Conservation (phyloP, 805 yeast species). For the Cyberlindnera xylosilytica region DNA sequence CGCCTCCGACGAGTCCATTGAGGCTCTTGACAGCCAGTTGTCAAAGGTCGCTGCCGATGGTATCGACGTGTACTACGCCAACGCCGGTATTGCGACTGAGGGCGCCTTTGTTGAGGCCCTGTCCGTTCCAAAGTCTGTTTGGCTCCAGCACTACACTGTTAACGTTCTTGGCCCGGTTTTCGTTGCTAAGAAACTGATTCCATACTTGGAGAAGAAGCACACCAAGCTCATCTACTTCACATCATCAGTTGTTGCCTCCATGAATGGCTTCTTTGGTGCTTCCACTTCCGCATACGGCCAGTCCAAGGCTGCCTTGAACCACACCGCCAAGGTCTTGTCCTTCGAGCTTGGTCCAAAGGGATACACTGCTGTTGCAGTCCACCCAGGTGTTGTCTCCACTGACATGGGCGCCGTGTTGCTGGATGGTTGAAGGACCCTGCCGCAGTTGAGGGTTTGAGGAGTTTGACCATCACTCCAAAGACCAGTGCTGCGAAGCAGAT, state of each 20-base stretch:
- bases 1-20: slow-evolving; percentile 17
- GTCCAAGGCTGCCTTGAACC: slow-evolving; percentile 38
- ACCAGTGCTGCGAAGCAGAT: slow-evolving; percentile 24
- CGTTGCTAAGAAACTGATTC: slow-evolving; percentile 20
- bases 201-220: slow-evolving; percentile 20
- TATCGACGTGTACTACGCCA: slow-evolving; percentile 27
- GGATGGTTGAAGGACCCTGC: not conserved
- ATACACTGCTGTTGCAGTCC: slow-evolving; percentile 30
- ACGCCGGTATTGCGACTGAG: slow-evolving; percentile 25
- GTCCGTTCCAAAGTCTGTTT: not conserved
- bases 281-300: slow-evolving; percentile 32
- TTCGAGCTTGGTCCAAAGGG: slow-evolving; percentile 27
- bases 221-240: slow-evolving; percentile 28
- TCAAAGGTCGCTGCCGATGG: slow-evolving; percentile 17
- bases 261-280: slow-evolving; percentile 15
- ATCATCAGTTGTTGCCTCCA: slow-evolving; percentile 28
- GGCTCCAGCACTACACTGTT: slow-evolving; percentile 17
- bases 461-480: slow-evolving; percentile 18
- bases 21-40: slow-evolving; percentile 14
- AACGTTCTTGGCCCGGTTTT: slow-evolving; percentile 28
- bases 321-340: slow-evolving; percentile 26
- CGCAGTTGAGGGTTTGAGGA: not conserved
- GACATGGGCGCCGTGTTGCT: slow-evolving; percentile 27
- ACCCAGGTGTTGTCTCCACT: slow-evolving; percentile 38
- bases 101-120: not conserved